These are phyloP conservation scores for Rutstroemia sp. DNA, from an alignment of 2,329 filamentous ascomycete species.

Conservation along the genomic window DNA sequence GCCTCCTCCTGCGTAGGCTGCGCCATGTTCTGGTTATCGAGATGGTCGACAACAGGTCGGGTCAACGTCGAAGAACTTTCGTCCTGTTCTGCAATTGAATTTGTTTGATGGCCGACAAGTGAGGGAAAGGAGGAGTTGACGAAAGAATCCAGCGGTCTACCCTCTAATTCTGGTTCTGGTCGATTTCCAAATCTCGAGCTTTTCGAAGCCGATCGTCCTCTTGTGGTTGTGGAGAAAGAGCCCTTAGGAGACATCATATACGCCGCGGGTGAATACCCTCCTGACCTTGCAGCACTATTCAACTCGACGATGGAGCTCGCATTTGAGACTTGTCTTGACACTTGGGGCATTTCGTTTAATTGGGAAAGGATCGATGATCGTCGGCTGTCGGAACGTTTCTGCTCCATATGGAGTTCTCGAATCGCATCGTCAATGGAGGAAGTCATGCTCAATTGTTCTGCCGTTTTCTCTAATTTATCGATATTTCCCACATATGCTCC, in stretches of 20 bases:
- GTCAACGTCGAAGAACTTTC: constrained; percentile 22
- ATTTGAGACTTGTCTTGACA: constrained; percentile 39
- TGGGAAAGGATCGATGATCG: constrained; percentile 54
- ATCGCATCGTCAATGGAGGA: constrained; percentile 75
- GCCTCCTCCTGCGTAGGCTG: constrained; percentile 10
- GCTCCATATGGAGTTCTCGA: constrained; percentile 61
- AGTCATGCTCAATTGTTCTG: constrained; percentile 63
- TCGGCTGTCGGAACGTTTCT: constrained; percentile 62
- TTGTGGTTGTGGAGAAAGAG: constrained; percentile 41
- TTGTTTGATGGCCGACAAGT: constrained; percentile 15
- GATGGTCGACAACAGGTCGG: constrained; percentile 16
- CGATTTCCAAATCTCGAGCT: constrained; percentile 33
- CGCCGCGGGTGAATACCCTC: constrained; percentile 61
- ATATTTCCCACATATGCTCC: constrained; percentile 60
- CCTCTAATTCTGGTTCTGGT: constrained; percentile 30
- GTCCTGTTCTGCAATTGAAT: constrained; percentile 24
- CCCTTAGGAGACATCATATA: constrained; percentile 61
- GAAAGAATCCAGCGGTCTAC: constrained; percentile 28
- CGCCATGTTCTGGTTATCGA: constrained; percentile 11
- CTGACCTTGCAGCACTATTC: constrained; percentile 58
- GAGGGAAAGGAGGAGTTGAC: constrained; percentile 21
- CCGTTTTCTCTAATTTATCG: constrained; percentile 66
- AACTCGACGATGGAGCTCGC: constrained; percentile 59
- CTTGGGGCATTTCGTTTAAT: constrained; percentile 10
- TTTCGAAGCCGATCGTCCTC: constrained; percentile 48